Conservation (phyloP, 2,329 filamentous ascomycete species). For the Venturia carpophila region DNA sequence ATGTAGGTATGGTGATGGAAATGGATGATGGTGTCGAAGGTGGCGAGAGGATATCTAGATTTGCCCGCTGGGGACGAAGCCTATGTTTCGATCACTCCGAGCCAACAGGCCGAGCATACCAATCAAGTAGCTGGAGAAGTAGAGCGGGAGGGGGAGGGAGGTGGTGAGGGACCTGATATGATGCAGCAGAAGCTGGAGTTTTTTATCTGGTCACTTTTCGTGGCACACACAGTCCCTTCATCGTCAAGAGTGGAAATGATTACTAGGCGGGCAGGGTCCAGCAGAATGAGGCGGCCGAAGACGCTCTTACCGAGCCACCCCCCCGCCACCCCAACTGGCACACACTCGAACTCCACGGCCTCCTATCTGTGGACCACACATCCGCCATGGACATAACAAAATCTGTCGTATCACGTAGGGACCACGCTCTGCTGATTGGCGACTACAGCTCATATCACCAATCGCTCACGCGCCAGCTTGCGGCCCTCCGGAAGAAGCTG, state of each 20-base stretch:
- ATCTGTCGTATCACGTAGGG: conserved; percentile 69
- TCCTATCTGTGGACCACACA: background rate
- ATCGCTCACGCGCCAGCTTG: conserved; percentile 71
- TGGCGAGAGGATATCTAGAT: background rate
- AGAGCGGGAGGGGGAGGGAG: background rate
- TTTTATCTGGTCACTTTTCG: too few relatives aligned
- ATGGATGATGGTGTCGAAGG: background rate
- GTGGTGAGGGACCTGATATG: background rate
- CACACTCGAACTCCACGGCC: too few relatives aligned
- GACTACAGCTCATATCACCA: conserved; percentile 81
- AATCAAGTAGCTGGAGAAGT: background rate
- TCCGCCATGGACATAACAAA: conserved; percentile 80
- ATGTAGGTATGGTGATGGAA: background rate
- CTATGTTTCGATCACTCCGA: background rate
- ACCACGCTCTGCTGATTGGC: conserved; percentile 77
- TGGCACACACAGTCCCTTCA: too few relatives aligned
- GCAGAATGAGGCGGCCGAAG: too few relatives aligned
- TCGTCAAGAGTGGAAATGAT: too few relatives aligned
- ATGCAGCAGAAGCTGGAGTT: background rate
- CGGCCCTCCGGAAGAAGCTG: conserved; percentile 76
- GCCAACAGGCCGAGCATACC: background rate
- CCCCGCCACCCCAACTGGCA: background rate
- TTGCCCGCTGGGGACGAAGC: background rate
- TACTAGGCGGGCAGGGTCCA: too few relatives aligned
- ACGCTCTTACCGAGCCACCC: too few relatives aligned